Conservation (phyloP, 805 yeast species). For the Yamadazyma laniorum region DNA sequence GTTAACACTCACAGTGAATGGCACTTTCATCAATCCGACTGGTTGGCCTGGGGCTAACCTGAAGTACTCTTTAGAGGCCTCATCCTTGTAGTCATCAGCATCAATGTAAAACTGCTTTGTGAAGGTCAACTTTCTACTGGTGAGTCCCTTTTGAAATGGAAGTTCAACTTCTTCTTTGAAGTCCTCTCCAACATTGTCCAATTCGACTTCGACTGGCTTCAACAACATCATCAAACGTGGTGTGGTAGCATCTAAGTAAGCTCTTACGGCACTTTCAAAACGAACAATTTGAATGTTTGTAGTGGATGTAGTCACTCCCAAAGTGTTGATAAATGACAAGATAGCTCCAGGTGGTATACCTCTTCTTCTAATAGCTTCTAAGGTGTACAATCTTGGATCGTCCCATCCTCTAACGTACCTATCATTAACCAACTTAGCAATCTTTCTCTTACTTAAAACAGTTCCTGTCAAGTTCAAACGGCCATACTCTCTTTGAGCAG, state of each 20-base stretch:
- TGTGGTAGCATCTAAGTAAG: conserved; percentile 82
- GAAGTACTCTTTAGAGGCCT: conserved; percentile 74
- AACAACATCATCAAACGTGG: conserved; percentile 93
- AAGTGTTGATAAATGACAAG: conserved; percentile 84
- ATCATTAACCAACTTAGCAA: conserved; percentile 85
- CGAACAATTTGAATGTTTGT: conserved; percentile 88
- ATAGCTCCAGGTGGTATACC: conserved; percentile 99
- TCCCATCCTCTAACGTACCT: conserved; percentile 92
- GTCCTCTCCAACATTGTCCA: conserved; percentile 75
- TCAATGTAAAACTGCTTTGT: conserved; percentile 81
- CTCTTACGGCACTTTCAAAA: conserved; percentile 86
- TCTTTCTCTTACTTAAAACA: conserved; percentile 90
- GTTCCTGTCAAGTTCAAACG: conserved; percentile 94
- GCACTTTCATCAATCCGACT: conserved; percentile 92
- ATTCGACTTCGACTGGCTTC: conserved; percentile 78
- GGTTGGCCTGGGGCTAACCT: conserved; percentile 92
- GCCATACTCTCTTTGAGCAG: conserved; percentile 98
- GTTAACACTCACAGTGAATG: conserved; percentile 71
- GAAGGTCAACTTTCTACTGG: conserved; percentile 67
- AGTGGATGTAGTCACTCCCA: conserved; percentile 94
- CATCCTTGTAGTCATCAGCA: conserved; percentile 72
- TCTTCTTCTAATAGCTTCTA: conserved; percentile 92
- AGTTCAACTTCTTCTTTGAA: conserved; percentile 67
- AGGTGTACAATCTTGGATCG: conserved; percentile 93
- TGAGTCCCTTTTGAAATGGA: conserved; percentile 89